These are phyloP conservation scores for Stentor roeselii DNA, from an alignment of 73 alveolate genomes.

Conservation along the genomic window DNA sequence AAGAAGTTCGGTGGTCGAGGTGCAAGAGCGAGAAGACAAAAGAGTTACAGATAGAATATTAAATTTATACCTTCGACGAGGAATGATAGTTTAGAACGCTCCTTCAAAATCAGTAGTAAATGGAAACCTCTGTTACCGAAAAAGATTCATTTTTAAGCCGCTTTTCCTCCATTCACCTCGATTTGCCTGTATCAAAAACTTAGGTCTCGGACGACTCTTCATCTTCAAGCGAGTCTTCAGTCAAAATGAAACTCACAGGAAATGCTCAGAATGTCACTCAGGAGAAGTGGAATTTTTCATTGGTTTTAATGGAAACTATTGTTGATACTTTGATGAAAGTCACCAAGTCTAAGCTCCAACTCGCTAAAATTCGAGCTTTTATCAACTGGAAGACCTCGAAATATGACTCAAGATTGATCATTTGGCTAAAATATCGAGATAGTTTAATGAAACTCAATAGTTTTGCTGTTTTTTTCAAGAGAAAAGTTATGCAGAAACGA, in stretches of 20 bases:
- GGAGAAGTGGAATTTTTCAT: neutral
- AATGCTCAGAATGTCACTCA: neutral
- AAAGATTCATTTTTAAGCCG: neutral
- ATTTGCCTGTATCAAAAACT: neutral
- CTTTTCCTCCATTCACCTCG: neutral
- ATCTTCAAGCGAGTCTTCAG: neutral
- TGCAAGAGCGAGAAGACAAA: constrained; percentile 89
- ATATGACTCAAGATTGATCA: neutral
- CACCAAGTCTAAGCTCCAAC: neutral
- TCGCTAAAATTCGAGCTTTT: too few relatives aligned
- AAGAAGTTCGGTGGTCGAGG: constrained; percentile 94
- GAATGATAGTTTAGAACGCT: neutral
- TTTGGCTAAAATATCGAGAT: neutral
- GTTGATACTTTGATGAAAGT: neutral
- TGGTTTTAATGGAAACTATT: neutral
- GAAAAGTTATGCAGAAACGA: neutral
- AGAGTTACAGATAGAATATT: constrained; percentile 66
- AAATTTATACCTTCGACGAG: constrained; percentile 16
- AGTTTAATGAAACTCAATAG: too few relatives aligned
- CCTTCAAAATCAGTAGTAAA: too few relatives aligned
- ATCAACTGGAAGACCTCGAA: neutral
- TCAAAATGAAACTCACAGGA: neutral
- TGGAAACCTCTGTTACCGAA: neutral
- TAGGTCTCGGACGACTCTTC: neutral
- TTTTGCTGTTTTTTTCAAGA: too few relatives aligned